phyloP scores from a whole-genome alignment of 441 rosid species.

The Populus hybrid region DNA sequence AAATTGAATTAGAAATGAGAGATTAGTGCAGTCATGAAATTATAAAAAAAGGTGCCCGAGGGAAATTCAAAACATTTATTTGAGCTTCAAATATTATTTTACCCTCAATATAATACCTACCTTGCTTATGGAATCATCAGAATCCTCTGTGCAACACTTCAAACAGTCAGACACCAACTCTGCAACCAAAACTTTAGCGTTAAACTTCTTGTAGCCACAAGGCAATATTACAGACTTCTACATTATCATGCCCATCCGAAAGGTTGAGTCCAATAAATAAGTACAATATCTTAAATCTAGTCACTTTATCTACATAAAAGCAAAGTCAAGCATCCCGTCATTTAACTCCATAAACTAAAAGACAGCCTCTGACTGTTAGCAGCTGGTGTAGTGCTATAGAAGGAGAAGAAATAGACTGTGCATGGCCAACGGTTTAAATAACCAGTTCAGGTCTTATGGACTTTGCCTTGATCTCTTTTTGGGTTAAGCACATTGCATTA shows the following conservation, averaged over 20 bases:
- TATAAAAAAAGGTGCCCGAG: neutral
- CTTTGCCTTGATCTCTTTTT: neutral
- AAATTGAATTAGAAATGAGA: neutral
- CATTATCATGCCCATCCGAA: neutral
- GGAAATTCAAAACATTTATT: neutral
- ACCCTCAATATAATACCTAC: constrained; percentile 29
- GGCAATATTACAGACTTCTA: neutral
- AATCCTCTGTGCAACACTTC: constrained; percentile 92
- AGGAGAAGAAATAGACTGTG: neutral
- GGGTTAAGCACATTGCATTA: neutral
- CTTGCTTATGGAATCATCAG: constrained; percentile 85
- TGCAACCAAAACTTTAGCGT: constrained; percentile 39
- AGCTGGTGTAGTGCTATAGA: neutral
- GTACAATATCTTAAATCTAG: neutral
- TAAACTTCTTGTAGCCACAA: neutral
- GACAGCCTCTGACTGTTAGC: neutral
- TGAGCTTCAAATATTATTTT: neutral
- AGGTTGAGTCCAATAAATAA: neutral
- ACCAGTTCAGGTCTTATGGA: neutral
- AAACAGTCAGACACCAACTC: constrained; percentile 90
- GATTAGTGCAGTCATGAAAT: neutral
- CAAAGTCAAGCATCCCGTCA: neutral
- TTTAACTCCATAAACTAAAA: neutral
- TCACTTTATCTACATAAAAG: neutral
- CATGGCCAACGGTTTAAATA: neutral